These are phyloP conservation scores for Ascochyta clinopodiicola DNA, from an alignment of 2,329 filamentous ascomycete genomes.

Conservation along the genomic window DNA sequence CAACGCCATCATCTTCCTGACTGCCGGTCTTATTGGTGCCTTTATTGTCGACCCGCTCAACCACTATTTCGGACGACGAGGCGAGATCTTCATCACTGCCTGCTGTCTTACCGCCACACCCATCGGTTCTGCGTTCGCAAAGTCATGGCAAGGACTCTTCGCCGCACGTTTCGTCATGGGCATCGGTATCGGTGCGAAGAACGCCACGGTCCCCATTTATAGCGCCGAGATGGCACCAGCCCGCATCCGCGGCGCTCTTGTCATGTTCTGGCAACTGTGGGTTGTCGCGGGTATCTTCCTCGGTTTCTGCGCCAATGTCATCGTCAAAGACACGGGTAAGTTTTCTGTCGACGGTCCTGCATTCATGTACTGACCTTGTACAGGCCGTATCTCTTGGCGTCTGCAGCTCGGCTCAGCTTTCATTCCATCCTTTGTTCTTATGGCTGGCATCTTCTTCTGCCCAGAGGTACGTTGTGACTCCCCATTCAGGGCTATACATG, in stretches of 20 bases:
- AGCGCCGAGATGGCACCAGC: conserved; percentile 45
- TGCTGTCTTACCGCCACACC: conserved; percentile 45
- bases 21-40: conserved; percentile 44
- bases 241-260: conserved; percentile 46
- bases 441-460: conserved; percentile 45
- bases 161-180: conserved; percentile 46
- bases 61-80: conserved; percentile 46
- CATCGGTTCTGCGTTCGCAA: conserved; percentile 46
- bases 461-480: conserved; percentile 33
- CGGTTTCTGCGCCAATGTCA: conserved; percentile 58
- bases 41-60: conserved; percentile 44
- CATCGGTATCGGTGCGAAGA: conserved; percentile 44
- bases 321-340: conserved; percentile 46
- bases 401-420: conserved; percentile 50
- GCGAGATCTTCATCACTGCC: conserved; percentile 49
- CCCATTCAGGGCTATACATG: background rate
- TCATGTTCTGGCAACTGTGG: conserved; percentile 51
- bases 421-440: conserved; percentile 48
- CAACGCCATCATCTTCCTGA: conserved; percentile 50
- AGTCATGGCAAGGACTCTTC: conserved; percentile 47
- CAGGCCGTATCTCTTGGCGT: conserved; percentile 44
- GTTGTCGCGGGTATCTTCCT: conserved; percentile 51
- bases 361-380: conserved; percentile 3
- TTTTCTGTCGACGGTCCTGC: too few relatives aligned
- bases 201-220: conserved; percentile 45